These are phyloP conservation scores for Colletotrichum navitas DNA, from an alignment of 2,329 filamentous ascomycete species.

Conservation along the genomic window DNA sequence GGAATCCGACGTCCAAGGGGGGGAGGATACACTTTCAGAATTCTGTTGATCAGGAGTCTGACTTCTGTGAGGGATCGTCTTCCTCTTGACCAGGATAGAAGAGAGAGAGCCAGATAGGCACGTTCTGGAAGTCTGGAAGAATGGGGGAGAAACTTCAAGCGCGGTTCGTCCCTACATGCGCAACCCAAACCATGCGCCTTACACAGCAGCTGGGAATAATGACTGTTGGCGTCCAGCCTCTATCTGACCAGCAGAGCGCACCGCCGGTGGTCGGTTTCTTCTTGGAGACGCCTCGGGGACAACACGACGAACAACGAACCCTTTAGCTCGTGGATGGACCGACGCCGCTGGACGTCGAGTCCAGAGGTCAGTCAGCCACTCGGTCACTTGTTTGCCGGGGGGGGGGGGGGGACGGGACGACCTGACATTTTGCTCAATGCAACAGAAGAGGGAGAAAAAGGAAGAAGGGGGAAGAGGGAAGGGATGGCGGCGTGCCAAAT, in stretches of 20 bases:
- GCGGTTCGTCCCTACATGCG: conserved; percentile 13
- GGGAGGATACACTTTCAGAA: not conserved
- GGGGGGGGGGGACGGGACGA: not conserved
- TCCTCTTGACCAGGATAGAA: not conserved
- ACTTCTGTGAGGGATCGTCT: not conserved
- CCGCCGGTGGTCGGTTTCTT: not conserved
- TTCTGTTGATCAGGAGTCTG: not conserved
- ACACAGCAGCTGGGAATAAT: not conserved
- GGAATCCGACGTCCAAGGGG: not conserved
- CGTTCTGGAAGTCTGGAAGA: conserved; percentile 31
- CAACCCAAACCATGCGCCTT: not conserved
- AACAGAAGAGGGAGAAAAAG: not conserved
- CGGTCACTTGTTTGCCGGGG: not conserved
- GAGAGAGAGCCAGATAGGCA: not conserved
- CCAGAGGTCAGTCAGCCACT: not conserved
- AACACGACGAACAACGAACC: not conserved
- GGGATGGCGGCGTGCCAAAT: conserved; percentile 25
- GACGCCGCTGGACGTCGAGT: conserved; percentile 6
- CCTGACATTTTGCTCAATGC: conserved; percentile 18
- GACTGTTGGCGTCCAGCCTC: conserved; percentile 6
- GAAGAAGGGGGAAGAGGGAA: not conserved
- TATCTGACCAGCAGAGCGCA: conserved; percentile 3
- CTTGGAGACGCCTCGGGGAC: not conserved
- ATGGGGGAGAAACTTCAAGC: conserved; percentile 10
- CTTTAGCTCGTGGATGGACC: conserved; percentile 3